A percentile compares a stretch with the other conserved stretches of the same genome.
Evolutionary conservation across 2,329 filamentous ascomycete species (phyloP).

Genomic region (Calonectria pseudoturangicola): DNA sequence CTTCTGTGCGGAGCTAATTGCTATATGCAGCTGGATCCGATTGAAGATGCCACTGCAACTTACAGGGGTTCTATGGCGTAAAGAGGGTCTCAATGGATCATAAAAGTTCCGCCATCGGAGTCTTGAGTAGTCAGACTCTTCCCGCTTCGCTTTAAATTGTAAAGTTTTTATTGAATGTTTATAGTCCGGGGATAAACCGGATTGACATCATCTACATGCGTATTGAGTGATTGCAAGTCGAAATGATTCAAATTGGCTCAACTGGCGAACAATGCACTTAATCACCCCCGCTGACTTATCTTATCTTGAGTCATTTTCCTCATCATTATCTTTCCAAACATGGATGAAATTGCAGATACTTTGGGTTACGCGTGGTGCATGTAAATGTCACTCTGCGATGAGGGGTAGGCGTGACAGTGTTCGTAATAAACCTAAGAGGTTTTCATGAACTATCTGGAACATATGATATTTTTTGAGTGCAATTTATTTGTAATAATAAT

Average conservation of each 20-base stretch:
- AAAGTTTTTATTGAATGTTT: neutral
- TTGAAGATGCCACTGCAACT: constrained; percentile 6
- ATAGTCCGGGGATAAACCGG: neutral
- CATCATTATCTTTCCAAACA: neutral
- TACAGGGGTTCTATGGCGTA: constrained; percentile 31
- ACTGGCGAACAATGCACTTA: neutral
- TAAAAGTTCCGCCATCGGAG: constrained; percentile 9
- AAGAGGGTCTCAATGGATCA: constrained; percentile 25
- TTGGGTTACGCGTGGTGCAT: neutral
- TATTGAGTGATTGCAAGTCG: neutral
- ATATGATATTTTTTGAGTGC: too few relatives aligned
- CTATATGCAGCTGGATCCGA: constrained; percentile 13
- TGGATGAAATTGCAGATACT: neutral
- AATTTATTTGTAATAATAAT: too few relatives aligned
- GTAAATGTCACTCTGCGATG: too few relatives aligned
- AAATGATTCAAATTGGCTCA: neutral
- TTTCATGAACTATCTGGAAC: too few relatives aligned
- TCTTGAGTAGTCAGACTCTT: neutral
- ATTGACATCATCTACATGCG: neutral
- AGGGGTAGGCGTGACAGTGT: neutral
- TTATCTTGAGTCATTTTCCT: neutral
- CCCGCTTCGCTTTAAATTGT: neutral
- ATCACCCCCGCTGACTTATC: neutral
- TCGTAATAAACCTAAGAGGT: too few relatives aligned
- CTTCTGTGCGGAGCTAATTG: constrained; percentile 23